These are phyloP conservation scores for Teunomyces kruisii DNA, from an alignment of 805 yeast genomes.

Conservation along the genomic window DNA sequence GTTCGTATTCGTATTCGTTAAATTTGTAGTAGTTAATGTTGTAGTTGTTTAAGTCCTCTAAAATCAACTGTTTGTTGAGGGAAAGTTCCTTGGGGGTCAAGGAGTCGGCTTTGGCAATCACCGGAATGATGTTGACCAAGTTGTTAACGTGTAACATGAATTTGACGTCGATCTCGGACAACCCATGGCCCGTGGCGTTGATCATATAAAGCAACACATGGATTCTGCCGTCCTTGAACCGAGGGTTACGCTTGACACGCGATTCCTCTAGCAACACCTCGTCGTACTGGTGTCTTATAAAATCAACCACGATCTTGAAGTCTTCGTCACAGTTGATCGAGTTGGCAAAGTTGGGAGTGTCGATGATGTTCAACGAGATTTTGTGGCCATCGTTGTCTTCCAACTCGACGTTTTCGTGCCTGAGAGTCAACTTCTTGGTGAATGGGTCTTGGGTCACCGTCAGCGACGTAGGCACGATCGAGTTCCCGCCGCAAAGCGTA, in stretches of 20 bases:
- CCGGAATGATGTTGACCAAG: constrained; percentile 44
- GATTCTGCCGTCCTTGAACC: constrained; percentile 81
- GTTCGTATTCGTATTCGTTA: constrained; percentile 57
- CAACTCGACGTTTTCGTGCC: constrained; percentile 80
- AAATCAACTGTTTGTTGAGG: constrained; percentile 69
- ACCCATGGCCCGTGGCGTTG: constrained; percentile 47
- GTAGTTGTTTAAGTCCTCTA: constrained; percentile 72
- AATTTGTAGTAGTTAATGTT: constrained; percentile 73
- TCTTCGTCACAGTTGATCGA: constrained; percentile 66
- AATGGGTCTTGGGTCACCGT: constrained; percentile 59
- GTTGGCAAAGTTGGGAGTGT: constrained; percentile 84
- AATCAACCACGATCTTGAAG: constrained; percentile 72
- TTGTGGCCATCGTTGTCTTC: constrained; percentile 86
- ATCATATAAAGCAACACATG: constrained; percentile 55
- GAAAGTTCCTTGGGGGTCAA: constrained; percentile 47
- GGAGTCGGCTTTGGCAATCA: constrained; percentile 45
- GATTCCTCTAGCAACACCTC: constrained; percentile 79
- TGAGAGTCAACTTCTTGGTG: constrained; percentile 50
- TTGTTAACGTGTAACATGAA: constrained; percentile 42
- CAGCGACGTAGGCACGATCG: constrained; percentile 69
- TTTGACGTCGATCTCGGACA: constrained; percentile 41
- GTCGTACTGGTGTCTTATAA: constrained; percentile 78
- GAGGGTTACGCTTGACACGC: constrained; percentile 78
- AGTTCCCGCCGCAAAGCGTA: constrained; percentile 81
- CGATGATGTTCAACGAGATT: constrained; percentile 72